phyloP scores from a whole-genome alignment of 257 asterid species.

The Asclepias syriaca region DNA sequence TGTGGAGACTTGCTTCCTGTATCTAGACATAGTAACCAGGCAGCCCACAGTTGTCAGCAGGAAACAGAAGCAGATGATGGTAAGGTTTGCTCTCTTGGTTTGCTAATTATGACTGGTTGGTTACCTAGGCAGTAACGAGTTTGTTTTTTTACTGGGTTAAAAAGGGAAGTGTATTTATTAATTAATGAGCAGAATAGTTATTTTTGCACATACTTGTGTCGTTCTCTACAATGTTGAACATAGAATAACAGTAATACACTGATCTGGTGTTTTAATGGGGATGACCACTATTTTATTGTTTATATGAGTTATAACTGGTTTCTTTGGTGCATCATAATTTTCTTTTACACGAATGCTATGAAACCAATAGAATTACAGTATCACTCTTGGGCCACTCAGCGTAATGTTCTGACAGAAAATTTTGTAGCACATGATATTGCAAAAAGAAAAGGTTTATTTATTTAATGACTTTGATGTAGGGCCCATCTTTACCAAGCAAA shows the following conservation, averaged over 20 bases:
- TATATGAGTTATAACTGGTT: neutral
- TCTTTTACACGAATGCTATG: neutral
- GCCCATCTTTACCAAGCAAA: constrained; percentile 20
- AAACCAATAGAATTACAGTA: neutral
- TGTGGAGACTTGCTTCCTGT: constrained; percentile 26
- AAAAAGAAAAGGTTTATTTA: neutral
- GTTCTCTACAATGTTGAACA: neutral
- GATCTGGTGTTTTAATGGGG: neutral
- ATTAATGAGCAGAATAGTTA: neutral
- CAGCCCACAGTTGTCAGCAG: constrained; percentile 4
- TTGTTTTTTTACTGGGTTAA: too few relatives aligned
- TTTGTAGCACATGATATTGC: neutral
- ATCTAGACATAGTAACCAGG: constrained; percentile 9
- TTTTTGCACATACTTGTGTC: neutral
- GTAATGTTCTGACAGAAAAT: neutral
- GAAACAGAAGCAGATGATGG: constrained; percentile 8
- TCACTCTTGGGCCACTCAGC: neutral
- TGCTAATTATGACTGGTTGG: neutral
- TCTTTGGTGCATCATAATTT: neutral
- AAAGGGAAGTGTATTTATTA: too few relatives aligned
- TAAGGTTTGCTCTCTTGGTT: constrained; percentile 9
- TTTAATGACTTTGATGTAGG: constrained; percentile 33
- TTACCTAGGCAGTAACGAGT: neutral
- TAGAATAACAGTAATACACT: neutral
- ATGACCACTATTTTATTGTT: neutral